A percentile compares a stretch with the other conserved stretches of the same genome.
Conservation (phyloP, 768 basidiomycete genomes). For the Lentinula guzmanii region DNA sequence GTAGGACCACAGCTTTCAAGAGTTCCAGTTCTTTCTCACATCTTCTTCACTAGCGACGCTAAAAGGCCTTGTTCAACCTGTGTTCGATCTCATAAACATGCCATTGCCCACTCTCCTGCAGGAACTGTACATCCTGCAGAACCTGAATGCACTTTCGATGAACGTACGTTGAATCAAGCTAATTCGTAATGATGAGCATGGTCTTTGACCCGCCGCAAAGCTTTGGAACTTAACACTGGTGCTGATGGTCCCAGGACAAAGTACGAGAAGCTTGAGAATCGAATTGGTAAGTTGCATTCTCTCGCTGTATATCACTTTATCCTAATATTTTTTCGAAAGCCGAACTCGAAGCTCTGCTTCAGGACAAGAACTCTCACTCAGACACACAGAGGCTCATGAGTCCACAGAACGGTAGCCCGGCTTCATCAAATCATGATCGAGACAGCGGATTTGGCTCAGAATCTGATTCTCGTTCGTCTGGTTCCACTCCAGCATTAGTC, state of each 20-base stretch:
- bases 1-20: slow-evolving; percentile 24
- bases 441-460: slow-evolving; percentile 4
- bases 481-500: slow-evolving; percentile 1
- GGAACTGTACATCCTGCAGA: slow-evolving; percentile 45
- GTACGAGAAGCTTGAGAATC: slow-evolving; percentile 59
- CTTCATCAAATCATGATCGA: background rate
- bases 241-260: slow-evolving; percentile 52
- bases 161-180: slow-evolving; percentile 34
- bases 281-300: slow-evolving; percentile 50
- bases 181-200: background rate
- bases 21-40: slow-evolving; percentile 2
- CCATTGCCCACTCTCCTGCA: slow-evolving; percentile 53
- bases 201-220: slow-evolving; percentile 18
- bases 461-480: slow-evolving; percentile 3
- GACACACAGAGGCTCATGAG: background rate
- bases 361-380: slow-evolving; percentile 39
- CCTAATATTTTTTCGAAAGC: slow-evolving; percentile 27
- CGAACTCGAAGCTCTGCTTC: slow-evolving; percentile 63
- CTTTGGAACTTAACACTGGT: slow-evolving; percentile 29
- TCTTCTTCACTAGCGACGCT: slow-evolving; percentile 47
- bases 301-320: background rate
- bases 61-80: slow-evolving; percentile 76
- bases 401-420: slow-evolving; percentile 1
- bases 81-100: slow-evolving; percentile 67
- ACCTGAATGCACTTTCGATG: slow-evolving; percentile 77